phyloP scores from a whole-genome alignment of 75 land plant genomes.

The Gnetum montanum region DNA sequence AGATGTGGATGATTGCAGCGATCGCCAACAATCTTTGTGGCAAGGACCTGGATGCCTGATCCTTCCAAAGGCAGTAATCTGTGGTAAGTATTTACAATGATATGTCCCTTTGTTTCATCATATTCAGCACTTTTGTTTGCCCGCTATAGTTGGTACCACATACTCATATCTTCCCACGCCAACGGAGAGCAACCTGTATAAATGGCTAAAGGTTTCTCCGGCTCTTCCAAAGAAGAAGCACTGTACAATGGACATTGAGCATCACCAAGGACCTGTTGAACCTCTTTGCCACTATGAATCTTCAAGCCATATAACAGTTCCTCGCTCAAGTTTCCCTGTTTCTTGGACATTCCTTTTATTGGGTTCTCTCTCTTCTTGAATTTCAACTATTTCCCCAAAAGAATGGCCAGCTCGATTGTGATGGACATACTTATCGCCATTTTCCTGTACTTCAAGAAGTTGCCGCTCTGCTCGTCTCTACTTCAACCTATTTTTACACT shows the following conservation, averaged over 20 bases:
- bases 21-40: slow-evolving; percentile 41
- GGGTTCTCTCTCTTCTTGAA: slow-evolving; percentile 18
- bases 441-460: slow-evolving; percentile 30
- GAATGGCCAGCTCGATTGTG: slow-evolving; percentile 16
- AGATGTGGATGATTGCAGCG: slow-evolving; percentile 82
- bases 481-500: slow-evolving; percentile 50
- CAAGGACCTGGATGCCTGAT: slow-evolving; percentile 63
- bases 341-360: slow-evolving; percentile 10
- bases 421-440: slow-evolving; percentile 22
- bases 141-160: slow-evolving; percentile 83
- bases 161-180: slow-evolving; percentile 83
- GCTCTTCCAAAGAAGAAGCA: slow-evolving; percentile 41
- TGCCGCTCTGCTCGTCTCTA: slow-evolving; percentile 48
- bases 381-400: slow-evolving; percentile 42
- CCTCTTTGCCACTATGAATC: slow-evolving; percentile 52
- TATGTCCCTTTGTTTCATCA: slow-evolving; percentile 58
- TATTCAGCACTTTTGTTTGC: slow-evolving; percentile 72
- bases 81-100: slow-evolving; percentile 61
- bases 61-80: slow-evolving; percentile 59
- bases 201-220: slow-evolving; percentile 33
- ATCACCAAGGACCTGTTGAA: slow-evolving; percentile 37
- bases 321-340: slow-evolving; percentile 45
- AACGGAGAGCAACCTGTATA: slow-evolving; percentile 74
- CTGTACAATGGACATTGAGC: slow-evolving; percentile 36
- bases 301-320: slow-evolving; percentile 51